Evolutionary conservation across 208 protist genomes (phyloP).

Genomic region (Porcisia deanei): DNA sequence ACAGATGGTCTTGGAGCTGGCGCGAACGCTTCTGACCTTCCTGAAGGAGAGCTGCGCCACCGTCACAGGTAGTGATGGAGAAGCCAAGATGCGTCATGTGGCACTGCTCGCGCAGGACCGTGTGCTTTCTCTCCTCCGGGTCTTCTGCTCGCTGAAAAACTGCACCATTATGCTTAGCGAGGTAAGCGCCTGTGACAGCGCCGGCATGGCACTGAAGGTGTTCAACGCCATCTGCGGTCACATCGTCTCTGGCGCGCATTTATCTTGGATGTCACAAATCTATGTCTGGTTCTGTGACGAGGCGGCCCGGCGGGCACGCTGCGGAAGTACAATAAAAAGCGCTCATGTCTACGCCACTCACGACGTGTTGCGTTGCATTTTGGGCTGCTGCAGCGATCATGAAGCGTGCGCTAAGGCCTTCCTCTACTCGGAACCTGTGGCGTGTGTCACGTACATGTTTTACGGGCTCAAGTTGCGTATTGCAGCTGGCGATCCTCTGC

Average conservation of each 20-base stretch:
- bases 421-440: slow-evolving; percentile 69
- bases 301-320: slow-evolving; percentile 27
- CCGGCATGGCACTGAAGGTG: slow-evolving; percentile 3
- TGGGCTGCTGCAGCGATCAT: slow-evolving; percentile 48
- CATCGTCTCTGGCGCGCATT: slow-evolving; percentile 31
- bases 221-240: slow-evolving; percentile 33
- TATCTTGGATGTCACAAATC: slow-evolving; percentile 51
- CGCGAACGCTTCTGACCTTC: slow-evolving; percentile 49
- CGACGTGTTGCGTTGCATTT: slow-evolving; percentile 51
- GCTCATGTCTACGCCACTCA: slow-evolving; percentile 36
- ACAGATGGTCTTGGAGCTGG: slow-evolving; percentile 33
- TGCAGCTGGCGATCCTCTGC: slow-evolving; percentile 37
- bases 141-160: slow-evolving; percentile 48
- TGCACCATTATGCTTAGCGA: slow-evolving; percentile 52
- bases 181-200: slow-evolving; percentile 14
- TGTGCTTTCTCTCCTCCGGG: slow-evolving; percentile 59
- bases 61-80: slow-evolving; percentile 13
- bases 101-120: slow-evolving; percentile 38
- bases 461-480: slow-evolving; percentile 78
- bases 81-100: slow-evolving; percentile 32
- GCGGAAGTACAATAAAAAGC: slow-evolving; percentile 30
- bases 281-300: slow-evolving; percentile 63
- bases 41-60: slow-evolving; percentile 33
- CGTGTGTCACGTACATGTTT: slow-evolving; percentile 70
- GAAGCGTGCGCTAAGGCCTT: slow-evolving; percentile 44